Percentiles rank a stretch among this genome's conserved stretches.
Conservation (phyloP, 169 alveolate species). For the Eimeria acervulina region DNA sequence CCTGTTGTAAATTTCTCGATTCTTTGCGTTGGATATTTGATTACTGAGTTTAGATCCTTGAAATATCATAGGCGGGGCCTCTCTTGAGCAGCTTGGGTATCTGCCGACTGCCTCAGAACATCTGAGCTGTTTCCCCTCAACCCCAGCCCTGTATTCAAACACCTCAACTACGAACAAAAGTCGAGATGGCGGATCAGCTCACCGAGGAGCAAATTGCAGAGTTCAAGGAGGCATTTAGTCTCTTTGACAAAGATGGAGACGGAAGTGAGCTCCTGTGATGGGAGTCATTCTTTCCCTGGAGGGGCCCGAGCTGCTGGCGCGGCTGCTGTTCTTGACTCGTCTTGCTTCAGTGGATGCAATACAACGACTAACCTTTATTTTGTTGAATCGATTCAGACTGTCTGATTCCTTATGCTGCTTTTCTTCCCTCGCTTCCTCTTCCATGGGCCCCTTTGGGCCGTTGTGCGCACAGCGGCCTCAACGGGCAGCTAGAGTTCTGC, state of each 20-base stretch:
- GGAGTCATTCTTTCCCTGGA: slow-evolving; percentile 8
- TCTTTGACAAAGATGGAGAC: slow-evolving; percentile 99
- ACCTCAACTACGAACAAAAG: slow-evolving; percentile 6
- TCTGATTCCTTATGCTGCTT: not conserved
- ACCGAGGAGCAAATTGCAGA: slow-evolving; percentile 99
- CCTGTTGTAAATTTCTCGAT: slow-evolving; percentile 22
- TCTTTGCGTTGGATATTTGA: slow-evolving; percentile 40
- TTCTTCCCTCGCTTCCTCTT: not conserved
- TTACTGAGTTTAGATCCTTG: slow-evolving; percentile 34
- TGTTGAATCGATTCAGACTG: not conserved
- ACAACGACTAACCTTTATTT: not conserved
- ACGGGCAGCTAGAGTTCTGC: slow-evolving; percentile 43
- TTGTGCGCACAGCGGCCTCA: not conserved
- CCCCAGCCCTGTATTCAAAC: slow-evolving; percentile 68
- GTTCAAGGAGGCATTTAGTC: slow-evolving; percentile 99
- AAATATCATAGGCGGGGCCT: slow-evolving; percentile 49
- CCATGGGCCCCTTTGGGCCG: not conserved
- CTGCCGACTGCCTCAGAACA: slow-evolving; percentile 26
- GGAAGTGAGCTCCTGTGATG: slow-evolving; percentile 91
- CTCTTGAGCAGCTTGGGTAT: slow-evolving; percentile 43
- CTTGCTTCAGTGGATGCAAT: slow-evolving; percentile 50
- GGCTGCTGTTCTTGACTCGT: slow-evolving; percentile 46
- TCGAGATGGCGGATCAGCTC: slow-evolving; percentile 97
- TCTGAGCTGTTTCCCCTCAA: slow-evolving; percentile 73
- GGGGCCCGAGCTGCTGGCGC: slow-evolving; percentile 45